Evolutionary conservation across 1,284 basidiomycete genomes (phyloP).

Genomic region (Coniferiporia weirii): DNA sequence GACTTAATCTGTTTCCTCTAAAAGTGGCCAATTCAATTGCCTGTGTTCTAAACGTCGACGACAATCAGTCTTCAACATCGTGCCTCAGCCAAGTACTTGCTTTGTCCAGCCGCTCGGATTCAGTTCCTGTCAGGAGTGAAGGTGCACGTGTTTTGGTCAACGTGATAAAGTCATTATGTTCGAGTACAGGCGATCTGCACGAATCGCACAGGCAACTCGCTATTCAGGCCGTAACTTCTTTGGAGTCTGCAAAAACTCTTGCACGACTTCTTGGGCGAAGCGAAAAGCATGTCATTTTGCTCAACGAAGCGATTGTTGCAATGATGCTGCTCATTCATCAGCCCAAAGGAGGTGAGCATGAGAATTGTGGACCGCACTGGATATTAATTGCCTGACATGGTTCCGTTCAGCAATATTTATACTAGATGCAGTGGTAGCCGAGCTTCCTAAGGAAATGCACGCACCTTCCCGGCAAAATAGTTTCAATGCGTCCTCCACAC

Average conservation of each 20-base stretch:
- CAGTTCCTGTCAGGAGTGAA: slow-evolving; percentile 81
- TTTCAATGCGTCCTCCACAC: slow-evolving; percentile 38
- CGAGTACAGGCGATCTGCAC: slow-evolving; percentile 34
- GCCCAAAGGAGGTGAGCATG: slow-evolving; percentile 53
- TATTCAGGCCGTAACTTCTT: slow-evolving; percentile 47
- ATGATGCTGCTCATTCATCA: slow-evolving; percentile 72
- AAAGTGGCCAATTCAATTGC: slow-evolving; percentile 63
- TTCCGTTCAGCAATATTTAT: slow-evolving; percentile 49
- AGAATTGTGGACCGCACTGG: slow-evolving; percentile 1
- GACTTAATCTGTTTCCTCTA: neutral
- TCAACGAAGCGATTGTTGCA: slow-evolving; percentile 88
- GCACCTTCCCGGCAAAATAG: slow-evolving; percentile 35
- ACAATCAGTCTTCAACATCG: slow-evolving; percentile 29
- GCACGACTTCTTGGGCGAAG: slow-evolving; percentile 73
- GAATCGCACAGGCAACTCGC: slow-evolving; percentile 48
- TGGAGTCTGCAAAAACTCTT: slow-evolving; percentile 55
- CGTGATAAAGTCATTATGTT: slow-evolving; percentile 68
- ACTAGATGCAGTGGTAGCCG: slow-evolving; percentile 48
- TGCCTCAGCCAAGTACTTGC: slow-evolving; percentile 68
- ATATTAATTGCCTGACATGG: slow-evolving; percentile 1
- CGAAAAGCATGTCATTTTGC: slow-evolving; percentile 74
- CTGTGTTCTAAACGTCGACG: slow-evolving; percentile 42
- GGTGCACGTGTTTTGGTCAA: slow-evolving; percentile 86
- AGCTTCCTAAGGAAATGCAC: slow-evolving; percentile 41
- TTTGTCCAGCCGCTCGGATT: slow-evolving; percentile 76